phyloP scores from a whole-genome alignment of 805 yeast genomes.

The Metschnikowia continentalis region DNA sequence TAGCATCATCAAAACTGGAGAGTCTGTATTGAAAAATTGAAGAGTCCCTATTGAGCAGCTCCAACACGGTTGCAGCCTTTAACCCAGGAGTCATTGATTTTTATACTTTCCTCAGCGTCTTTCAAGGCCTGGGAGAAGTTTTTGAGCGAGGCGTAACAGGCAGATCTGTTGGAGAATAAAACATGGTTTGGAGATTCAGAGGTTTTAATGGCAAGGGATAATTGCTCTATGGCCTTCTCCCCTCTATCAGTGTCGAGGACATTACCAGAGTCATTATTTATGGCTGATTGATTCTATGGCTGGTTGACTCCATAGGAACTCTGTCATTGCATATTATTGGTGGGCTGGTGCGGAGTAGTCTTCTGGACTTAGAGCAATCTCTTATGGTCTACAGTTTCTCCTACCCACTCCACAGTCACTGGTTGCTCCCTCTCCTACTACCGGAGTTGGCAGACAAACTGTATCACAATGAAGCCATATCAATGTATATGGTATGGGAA shows the following conservation, averaged over 20 bases:
- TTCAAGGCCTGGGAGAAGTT: conserved; percentile 68
- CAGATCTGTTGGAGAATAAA: conserved; percentile 90
- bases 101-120: conserved; percentile 82
- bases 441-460: too few relatives aligned
- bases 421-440: too few relatives aligned
- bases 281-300: too few relatives aligned
- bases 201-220: conserved; percentile 82
- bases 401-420: too few relatives aligned
- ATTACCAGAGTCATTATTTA: too few relatives aligned
- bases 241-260: conserved; percentile 31
- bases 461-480: too few relatives aligned
- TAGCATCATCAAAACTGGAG: conserved; percentile 74
- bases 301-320: too few relatives aligned
- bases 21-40: conserved; percentile 20
- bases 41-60: conserved; percentile 79
- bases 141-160: conserved; percentile 76
- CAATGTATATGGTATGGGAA: too few relatives aligned
- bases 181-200: conserved; percentile 87
- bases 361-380: too few relatives aligned
- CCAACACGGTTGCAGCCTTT: conserved; percentile 93
- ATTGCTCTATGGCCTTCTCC: conserved; percentile 74
- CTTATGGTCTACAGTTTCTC: too few relatives aligned
- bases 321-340: too few relatives aligned
- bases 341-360: too few relatives aligned
- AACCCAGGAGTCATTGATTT: conserved; percentile 84